Base-by-base conservation (phyloP, 345 rosid genomes). In the Barbarea vulgaris region DNA sequence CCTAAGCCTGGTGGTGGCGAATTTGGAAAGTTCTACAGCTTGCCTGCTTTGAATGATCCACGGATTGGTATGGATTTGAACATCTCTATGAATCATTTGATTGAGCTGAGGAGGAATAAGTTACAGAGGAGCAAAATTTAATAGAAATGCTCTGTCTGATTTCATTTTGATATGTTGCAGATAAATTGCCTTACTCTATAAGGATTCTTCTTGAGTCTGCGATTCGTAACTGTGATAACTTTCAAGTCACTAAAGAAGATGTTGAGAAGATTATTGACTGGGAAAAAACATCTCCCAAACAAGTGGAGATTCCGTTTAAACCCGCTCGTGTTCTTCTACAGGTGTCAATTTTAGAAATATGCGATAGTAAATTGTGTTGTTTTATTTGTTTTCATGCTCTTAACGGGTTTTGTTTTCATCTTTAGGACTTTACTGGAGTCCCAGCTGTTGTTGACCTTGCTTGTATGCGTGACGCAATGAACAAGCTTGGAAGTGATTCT, bases 401-500 rank as follows among this genome's bases (percentile, higher is more conserved):
- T 22, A 22, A 61, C 50, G 72, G 87, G 84, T 93, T 88, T 82
- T 7, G 30, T 28, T 12, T 77, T 76, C 10, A 69, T 17, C 59
- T 37, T 36, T 13, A 96, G 99, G 99, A 93, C 82, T 93, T 96
- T 84, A 96, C 99, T 68, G 99, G 99, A n/a, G 99, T 96, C 28
- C 99, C 99, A 33, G 99, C 93, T 25, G 99, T 93, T 36, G 98
- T 96, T 56, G 99, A 96, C 77, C 99, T 96, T 64, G 99, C 99
- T 74, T 83, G 93, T 57, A 96, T 96, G 99, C 92, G 99, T 72
- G 99, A 96, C 89, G 99, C 99, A 9, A 93, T 96, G 98, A 85
- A 80, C 65, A 91, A 74, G 30, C 93, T 96, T 21, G 97, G 97
- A 44, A 83, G 98, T 79, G 99, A 96, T 75, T 79, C 98, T 3